phyloP scores from a whole-genome alignment of 2,329 filamentous ascomycete species.

The Hymenoscyphus albidus region DNA sequence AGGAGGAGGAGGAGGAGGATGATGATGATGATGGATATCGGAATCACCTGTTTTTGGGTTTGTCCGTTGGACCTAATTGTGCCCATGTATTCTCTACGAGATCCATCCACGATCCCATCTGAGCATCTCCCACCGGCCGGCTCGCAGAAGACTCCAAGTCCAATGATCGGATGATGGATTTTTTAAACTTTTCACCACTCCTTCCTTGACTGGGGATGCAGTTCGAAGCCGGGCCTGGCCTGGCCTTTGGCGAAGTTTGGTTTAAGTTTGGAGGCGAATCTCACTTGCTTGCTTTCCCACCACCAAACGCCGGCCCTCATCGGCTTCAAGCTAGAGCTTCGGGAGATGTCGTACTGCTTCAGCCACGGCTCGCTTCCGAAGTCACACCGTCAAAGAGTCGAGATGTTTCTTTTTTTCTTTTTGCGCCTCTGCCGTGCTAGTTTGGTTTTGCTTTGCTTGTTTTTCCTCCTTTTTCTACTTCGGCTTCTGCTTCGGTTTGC shows the following conservation, averaged over 20 bases:
- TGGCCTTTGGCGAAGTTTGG: constrained; percentile 1
- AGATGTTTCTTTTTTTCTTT: background rate
- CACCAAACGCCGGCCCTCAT: background rate
- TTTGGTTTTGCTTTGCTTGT: background rate
- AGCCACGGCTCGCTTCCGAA: background rate
- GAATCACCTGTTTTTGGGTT: background rate
- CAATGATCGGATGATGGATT: background rate
- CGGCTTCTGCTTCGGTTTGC: background rate
- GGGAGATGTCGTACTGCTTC: background rate
- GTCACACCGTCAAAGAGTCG: background rate
- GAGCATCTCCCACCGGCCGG: background rate
- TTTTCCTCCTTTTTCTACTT: background rate
- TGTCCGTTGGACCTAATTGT: background rate
- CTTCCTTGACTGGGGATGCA: background rate
- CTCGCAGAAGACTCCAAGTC: background rate
- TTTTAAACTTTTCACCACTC: background rate
- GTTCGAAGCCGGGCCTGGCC: background rate
- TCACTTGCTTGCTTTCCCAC: background rate
- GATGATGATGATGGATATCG: background rate
- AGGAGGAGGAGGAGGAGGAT: too few species aligned
- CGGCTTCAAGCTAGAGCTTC: background rate
- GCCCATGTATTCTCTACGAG: too few species aligned
- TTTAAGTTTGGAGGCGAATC: background rate
- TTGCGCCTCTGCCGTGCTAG: background rate
- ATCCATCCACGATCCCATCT: background rate